phyloP scores from a whole-genome alignment of 129 eudicot genomes.

The Oenanthe sinensis region DNA sequence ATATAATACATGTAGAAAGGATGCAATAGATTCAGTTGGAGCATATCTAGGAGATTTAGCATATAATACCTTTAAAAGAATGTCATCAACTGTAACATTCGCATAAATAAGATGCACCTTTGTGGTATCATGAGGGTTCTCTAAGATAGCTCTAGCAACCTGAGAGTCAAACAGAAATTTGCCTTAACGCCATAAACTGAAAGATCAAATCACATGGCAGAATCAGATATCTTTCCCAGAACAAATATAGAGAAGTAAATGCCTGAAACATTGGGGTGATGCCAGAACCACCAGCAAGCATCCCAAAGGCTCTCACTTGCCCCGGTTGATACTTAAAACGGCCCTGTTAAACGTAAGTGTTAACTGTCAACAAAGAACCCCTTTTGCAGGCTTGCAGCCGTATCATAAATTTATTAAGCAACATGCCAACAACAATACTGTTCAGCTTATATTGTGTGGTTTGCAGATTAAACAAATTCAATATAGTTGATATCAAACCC shows the following conservation, averaged over 20 bases:
- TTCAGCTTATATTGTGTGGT: background rate
- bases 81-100: slow-evolving; percentile 78
- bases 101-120: slow-evolving; percentile 86
- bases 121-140: slow-evolving; percentile 74
- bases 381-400: slow-evolving; percentile 8
- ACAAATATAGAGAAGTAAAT: background rate
- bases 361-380: background rate
- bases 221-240: slow-evolving; percentile 4
- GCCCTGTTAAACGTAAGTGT: slow-evolving; percentile 29
- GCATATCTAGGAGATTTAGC: background rate
- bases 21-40: background rate
- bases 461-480: background rate
- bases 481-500: background rate
- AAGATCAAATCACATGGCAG: background rate
- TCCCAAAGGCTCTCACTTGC: slow-evolving; percentile 88
- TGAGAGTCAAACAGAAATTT: slow-evolving; percentile 13
- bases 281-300: slow-evolving; percentile 99
- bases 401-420: background rate
- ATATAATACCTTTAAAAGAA: slow-evolving; percentile 61
- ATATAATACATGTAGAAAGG: background rate
- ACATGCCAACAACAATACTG: background rate
- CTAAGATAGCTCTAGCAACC: slow-evolving; percentile 94
- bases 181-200: slow-evolving; percentile 5
- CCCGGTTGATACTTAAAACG: slow-evolving; percentile 83
- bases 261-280: slow-evolving; percentile 99